Conservation (phyloP, 257 asterid species). For the Ocimum tenuiflorum region DNA sequence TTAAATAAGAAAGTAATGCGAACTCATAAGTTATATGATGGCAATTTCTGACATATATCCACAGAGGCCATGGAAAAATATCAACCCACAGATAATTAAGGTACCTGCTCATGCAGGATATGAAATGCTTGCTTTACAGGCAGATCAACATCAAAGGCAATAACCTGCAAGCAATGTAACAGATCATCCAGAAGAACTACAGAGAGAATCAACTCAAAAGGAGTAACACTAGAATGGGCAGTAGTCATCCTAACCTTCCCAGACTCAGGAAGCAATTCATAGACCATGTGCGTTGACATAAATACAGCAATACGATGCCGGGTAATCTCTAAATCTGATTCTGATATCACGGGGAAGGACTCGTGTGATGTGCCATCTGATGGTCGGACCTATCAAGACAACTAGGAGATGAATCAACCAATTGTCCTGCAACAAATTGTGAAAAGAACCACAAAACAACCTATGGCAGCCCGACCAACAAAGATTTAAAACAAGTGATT, state of each 20-base stretch:
- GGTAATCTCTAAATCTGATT: slow-evolving; percentile 64
- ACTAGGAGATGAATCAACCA: slow-evolving; percentile 14
- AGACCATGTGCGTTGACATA: slow-evolving; percentile 70
- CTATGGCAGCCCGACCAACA: not conserved
- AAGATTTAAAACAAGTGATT: not conserved
- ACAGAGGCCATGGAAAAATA: not conserved
- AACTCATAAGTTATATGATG: not conserved
- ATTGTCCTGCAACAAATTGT: not conserved
- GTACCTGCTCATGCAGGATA: slow-evolving; percentile 94
- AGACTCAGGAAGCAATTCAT: slow-evolving; percentile 89
- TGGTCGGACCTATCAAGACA: slow-evolving; percentile 52
- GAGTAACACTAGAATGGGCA: not conserved
- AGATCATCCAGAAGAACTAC: slow-evolving; percentile 2
- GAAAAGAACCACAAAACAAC: slow-evolving; percentile 3
- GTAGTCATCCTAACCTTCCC: slow-evolving; percentile 57
- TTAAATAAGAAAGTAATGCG: not conserved
- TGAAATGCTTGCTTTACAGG: slow-evolving; percentile 96
- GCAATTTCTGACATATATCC: not conserved
- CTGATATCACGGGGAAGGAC: slow-evolving; percentile 51
- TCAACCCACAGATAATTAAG: slow-evolving; percentile 8
- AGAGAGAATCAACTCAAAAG: not conserved
- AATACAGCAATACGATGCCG: slow-evolving; percentile 63
- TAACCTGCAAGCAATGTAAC: slow-evolving; percentile 41
- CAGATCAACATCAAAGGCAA: slow-evolving; percentile 79
- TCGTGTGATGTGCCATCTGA: slow-evolving; percentile 56